Evolutionary conservation across 2,329 filamentous ascomycete genomes (phyloP).

Genomic region (Neofusicoccum sp.): DNA sequence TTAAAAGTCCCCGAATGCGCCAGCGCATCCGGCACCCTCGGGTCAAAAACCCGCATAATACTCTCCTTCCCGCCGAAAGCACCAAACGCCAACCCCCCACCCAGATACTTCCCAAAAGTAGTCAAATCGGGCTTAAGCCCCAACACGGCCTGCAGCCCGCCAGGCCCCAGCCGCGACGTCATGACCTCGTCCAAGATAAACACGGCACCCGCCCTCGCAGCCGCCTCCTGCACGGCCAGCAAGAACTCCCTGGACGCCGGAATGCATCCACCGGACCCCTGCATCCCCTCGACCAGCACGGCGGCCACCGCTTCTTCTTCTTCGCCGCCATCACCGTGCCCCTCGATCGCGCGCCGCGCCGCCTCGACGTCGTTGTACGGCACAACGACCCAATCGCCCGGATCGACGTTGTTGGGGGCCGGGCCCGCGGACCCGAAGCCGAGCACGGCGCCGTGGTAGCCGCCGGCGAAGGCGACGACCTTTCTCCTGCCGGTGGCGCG

Average conservation of each 20-base stretch:
- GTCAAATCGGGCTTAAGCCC: constrained; percentile 59
- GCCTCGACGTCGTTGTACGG: constrained; percentile 60
- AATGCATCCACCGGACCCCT: constrained; percentile 61
- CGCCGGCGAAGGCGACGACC: constrained; percentile 52
- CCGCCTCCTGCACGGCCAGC: constrained; percentile 47
- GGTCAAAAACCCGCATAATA: constrained; percentile 60
- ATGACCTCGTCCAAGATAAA: constrained; percentile 72
- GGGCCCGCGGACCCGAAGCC: constrained; percentile 41
- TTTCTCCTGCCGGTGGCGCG: constrained; percentile 47
- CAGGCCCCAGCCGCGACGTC: constrained; percentile 58
- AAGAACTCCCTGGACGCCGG: constrained; percentile 54
- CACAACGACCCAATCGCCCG: constrained; percentile 58
- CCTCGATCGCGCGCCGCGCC: constrained; percentile 45
- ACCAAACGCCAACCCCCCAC: constrained; percentile 65
- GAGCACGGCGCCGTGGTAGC: constrained; percentile 57
- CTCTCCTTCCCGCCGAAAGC: constrained; percentile 62
- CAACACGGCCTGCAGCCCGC: constrained; percentile 48
- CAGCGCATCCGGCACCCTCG: constrained; percentile 41
- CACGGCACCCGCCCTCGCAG: constrained; percentile 52
- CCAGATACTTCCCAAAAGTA: constrained; percentile 65
- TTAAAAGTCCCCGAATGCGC: constrained; percentile 66
- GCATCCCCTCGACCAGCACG: constrained; percentile 66
- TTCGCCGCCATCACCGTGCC: too few species aligned
- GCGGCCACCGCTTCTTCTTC: constrained; percentile 54
- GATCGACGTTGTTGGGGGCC: constrained; percentile 50